Percentiles rank a stretch among this genome's conserved stretches.
Conservation (phyloP, 345 rosid species). For the Turnera subulata region DNA sequence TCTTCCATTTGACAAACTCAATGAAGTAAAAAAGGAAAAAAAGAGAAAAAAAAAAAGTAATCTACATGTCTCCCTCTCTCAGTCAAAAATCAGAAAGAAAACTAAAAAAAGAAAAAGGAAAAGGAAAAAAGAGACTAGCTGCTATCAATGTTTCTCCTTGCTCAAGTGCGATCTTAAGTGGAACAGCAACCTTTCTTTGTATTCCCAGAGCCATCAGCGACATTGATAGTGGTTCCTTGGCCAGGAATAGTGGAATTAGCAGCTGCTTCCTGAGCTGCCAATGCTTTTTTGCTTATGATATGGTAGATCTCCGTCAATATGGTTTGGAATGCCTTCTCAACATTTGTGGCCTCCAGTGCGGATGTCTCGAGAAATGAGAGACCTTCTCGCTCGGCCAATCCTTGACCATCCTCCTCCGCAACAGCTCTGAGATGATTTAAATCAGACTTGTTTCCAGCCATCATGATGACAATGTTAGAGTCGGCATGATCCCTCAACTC, state of each 20-base stretch:
- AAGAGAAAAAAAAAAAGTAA: too few species aligned
- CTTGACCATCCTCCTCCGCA: conserved; percentile 30
- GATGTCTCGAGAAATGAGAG: conserved; percentile 58
- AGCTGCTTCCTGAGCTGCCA: conserved; percentile 51
- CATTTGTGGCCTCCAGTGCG: conserved; percentile 52
- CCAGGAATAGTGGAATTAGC: conserved; percentile 36
- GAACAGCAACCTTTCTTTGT: conserved; percentile 54
- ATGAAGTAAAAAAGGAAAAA: too few species aligned
- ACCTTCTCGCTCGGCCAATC: conserved; percentile 45
- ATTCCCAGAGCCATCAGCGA: conserved; percentile 43
- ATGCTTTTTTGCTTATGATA: conserved; percentile 56
- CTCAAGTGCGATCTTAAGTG: conserved; percentile 10
- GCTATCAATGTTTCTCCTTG: too few species aligned
- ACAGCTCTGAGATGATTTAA: conserved; percentile 53
- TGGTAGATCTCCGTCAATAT: conserved; percentile 55
- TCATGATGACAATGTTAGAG: conserved; percentile 66
- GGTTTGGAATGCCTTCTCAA: conserved; percentile 61
- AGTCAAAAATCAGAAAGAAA: too few species aligned
- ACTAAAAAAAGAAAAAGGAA: too few species aligned
- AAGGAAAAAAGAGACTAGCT: too few species aligned
- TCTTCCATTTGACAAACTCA: too few species aligned
- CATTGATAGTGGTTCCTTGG: conserved; percentile 68
- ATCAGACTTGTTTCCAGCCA: conserved; percentile 69
- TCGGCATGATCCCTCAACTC: conserved; percentile 67
- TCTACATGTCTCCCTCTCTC: too few species aligned